phyloP scores from a whole-genome alignment of 2,329 filamentous ascomycete genomes.

The Pseudogymnoascus sp. region DNA sequence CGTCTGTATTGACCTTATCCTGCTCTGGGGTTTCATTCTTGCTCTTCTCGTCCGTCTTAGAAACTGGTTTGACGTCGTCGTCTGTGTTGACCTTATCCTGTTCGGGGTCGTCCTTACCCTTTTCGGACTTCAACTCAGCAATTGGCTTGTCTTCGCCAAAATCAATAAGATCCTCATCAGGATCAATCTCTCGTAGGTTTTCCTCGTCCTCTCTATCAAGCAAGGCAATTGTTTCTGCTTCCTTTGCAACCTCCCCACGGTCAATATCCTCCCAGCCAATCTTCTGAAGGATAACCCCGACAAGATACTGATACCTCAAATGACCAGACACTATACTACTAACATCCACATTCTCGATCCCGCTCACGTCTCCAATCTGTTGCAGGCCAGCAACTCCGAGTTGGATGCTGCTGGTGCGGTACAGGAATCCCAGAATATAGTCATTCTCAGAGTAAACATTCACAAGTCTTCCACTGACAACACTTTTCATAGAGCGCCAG shows the following conservation, averaged over 20 bases:
- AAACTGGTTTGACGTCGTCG: background rate
- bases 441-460: conserved; percentile 87
- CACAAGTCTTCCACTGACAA: conserved; percentile 72
- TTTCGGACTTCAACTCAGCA: conserved; percentile 7
- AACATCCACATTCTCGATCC: conserved; percentile 53
- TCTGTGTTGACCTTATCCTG: background rate
- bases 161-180: conserved; percentile 4
- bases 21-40: conserved; percentile 21
- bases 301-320: conserved; percentile 58
- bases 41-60: background rate
- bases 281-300: conserved; percentile 56
- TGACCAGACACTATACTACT: conserved; percentile 60
- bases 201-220: conserved; percentile 37
- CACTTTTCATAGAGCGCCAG: conserved; percentile 68
- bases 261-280: conserved; percentile 53
- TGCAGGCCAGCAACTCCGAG: conserved; percentile 79
- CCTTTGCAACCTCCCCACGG: conserved; percentile 37
- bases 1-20: background rate
- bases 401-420: conserved; percentile 74
- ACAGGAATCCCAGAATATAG: conserved; percentile 78
- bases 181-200: conserved; percentile 11
- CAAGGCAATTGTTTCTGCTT: conserved; percentile 35
- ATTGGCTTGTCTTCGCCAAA: background rate
- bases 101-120: background rate
- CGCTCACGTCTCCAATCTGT: conserved; percentile 56